A percentile compares a stretch with the other conserved stretches of the same genome.
Evolutionary conservation across 441 rosid genomes (phyloP).

Genomic region (Rhodomyrtus psidioides): DNA sequence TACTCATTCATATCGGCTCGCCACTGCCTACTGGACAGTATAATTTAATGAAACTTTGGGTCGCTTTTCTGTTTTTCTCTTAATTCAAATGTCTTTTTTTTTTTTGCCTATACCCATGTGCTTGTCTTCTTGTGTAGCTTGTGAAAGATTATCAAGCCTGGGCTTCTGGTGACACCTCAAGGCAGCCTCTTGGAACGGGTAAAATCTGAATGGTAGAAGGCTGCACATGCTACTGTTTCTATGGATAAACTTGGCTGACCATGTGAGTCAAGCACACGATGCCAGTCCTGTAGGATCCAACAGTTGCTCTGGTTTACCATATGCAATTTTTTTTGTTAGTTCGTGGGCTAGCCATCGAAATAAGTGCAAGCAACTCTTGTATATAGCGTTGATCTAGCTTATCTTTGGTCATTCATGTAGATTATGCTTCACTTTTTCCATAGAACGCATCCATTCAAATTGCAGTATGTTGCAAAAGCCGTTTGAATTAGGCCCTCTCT

Average conservation of each 20-base stretch:
- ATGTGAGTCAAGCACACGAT: not conserved
- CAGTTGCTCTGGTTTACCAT: not conserved
- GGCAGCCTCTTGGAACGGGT: constrained; percentile 93
- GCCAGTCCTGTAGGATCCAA: not conserved
- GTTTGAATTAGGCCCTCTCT: not conserved
- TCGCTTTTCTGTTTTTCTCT: not conserved
- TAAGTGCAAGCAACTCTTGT: not conserved
- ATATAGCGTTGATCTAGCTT: not conserved
- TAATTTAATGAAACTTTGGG: not conserved
- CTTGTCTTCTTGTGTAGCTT: constrained; percentile 37
- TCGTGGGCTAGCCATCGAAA: not conserved
- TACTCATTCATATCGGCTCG: not conserved
- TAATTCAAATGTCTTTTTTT: not conserved
- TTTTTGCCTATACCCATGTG: not conserved
- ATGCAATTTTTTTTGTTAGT: not conserved
- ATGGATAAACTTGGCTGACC: not conserved
- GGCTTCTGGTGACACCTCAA: constrained; percentile 85
- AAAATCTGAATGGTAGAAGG: constrained; percentile 37
- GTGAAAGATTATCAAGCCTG: constrained; percentile 85
- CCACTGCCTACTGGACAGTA: not conserved
- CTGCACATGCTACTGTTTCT: not conserved
- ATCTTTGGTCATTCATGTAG: not conserved
- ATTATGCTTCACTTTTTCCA: not conserved
- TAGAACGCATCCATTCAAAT: not conserved
- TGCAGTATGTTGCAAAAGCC: not conserved